phyloP scores from a whole-genome alignment of 2,329 filamentous ascomycete genomes.

The Fusarium caatingaense region DNA sequence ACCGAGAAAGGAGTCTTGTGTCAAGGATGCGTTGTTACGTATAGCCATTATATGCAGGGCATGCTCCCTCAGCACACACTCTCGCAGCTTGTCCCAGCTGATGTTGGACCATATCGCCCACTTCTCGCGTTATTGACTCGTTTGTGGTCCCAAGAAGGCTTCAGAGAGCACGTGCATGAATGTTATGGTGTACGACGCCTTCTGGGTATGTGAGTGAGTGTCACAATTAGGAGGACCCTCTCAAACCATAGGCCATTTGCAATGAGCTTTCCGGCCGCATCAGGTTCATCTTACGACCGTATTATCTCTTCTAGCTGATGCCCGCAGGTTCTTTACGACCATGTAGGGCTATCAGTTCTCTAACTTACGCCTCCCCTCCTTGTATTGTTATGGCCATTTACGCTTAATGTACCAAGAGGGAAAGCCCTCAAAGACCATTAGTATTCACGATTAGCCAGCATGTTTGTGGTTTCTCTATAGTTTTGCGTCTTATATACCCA shows the following conservation, averaged over 20 bases:
- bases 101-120: slow-evolving; percentile 37
- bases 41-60: slow-evolving; percentile 36
- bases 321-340: slow-evolving; percentile 9
- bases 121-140: slow-evolving; percentile 34
- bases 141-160: slow-evolving; percentile 36
- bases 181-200: slow-evolving; percentile 42
- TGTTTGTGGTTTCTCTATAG: not conserved
- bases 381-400: slow-evolving; percentile 1
- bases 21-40: slow-evolving; percentile 40
- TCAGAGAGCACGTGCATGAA: slow-evolving; percentile 37
- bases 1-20: slow-evolving; percentile 41
- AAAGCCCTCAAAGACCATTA: not conserved
- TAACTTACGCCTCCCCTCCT: not conserved
- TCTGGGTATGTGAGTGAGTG: slow-evolving; percentile 23
- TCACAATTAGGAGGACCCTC: not conserved
- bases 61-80: slow-evolving; percentile 29
- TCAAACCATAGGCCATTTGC: not conserved
- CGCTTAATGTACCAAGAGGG: not conserved
- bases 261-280: not conserved
- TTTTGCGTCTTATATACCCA: slow-evolving; percentile 25
- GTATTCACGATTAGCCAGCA: not conserved
- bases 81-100: slow-evolving; percentile 33
- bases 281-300: not conserved
- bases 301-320: slow-evolving; percentile 20
- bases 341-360: not conserved